These are phyloP conservation scores for Candida xyloterini DNA, from an alignment of 805 yeast genomes.

Conservation along the genomic window DNA sequence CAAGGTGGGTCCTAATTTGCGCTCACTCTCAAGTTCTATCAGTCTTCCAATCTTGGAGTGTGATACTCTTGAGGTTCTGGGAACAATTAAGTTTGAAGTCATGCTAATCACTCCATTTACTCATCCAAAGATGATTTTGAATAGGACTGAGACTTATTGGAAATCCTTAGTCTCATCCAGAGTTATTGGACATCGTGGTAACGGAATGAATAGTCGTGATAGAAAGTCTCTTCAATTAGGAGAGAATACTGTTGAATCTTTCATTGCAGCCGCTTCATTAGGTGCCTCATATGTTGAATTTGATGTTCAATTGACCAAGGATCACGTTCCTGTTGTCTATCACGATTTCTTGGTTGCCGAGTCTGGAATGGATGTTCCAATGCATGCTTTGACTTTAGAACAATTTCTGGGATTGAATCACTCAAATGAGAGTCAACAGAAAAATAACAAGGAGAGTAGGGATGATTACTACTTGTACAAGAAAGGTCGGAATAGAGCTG, in stretches of 20 bases:
- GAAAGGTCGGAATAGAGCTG: constrained; percentile 36
- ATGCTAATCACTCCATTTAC: constrained; percentile 67
- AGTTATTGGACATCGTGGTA: constrained; percentile 94
- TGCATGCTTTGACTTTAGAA: constrained; percentile 87
- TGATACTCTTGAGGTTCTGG: constrained; percentile 69
- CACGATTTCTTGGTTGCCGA: constrained; percentile 95
- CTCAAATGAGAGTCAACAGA: constrained; percentile 14
- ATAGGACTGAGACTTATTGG: constrained; percentile 82
- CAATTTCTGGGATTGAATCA: constrained; percentile 68
- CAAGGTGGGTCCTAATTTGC: constrained; percentile 61
- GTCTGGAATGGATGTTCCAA: constrained; percentile 93
- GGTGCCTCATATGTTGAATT: constrained; percentile 97
- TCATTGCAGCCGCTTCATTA: constrained; percentile 91
- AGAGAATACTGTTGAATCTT: constrained; percentile 92
- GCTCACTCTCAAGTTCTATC: constrained; percentile 62
- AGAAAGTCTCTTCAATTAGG: constrained; percentile 85
- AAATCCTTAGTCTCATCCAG: constrained; percentile 82
- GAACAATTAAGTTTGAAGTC: constrained; percentile 72
- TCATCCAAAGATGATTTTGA: constrained; percentile 65
- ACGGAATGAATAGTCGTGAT: constrained; percentile 78
- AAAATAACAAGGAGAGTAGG: constrained; percentile 21
- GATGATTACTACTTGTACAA: constrained; percentile 32
- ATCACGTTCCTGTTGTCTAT: constrained; percentile 85
- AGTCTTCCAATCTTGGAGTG: constrained; percentile 77
- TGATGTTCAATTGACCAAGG: constrained; percentile 93